phyloP scores from a whole-genome alignment of 495 filamentous ascomycete species.

The Tuber umbilicatum region DNA sequence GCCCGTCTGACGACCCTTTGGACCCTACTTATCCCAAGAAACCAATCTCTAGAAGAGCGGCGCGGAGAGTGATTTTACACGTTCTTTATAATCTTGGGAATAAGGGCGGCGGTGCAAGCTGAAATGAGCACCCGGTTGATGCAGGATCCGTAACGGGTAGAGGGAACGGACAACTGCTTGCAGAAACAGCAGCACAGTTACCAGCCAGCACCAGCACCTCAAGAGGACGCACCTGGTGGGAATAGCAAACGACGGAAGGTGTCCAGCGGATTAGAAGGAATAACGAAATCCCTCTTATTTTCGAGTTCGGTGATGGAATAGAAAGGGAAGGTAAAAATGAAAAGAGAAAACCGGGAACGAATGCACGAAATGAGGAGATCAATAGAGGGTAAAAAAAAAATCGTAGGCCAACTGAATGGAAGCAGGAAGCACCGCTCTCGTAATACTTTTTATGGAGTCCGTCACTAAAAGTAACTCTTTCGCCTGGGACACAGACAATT shows the following conservation, averaged over 20 bases:
- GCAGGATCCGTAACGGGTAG: conserved; percentile 3
- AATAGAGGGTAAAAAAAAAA: background rate
- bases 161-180: background rate
- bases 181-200: background rate
- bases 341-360: background rate
- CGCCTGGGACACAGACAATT: background rate
- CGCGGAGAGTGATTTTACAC: background rate
- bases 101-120: conserved; percentile 1
- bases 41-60: background rate
- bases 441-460: background rate
- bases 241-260: background rate
- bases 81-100: background rate
- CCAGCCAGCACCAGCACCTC: conserved; percentile 2
- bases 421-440: background rate
- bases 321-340: background rate
- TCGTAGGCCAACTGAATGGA: background rate
- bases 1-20: background rate
- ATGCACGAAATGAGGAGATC: background rate
- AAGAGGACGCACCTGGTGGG: background rate
- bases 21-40: background rate
- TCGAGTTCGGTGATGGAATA: background rate
- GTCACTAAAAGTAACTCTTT: background rate
- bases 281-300: background rate
- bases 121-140: background rate
- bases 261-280: background rate